Evolutionary conservation across 148 eudicot species (phyloP), one percentile per base, ranked within the genome.

Genomic region (Arbutus unedo): DNA sequence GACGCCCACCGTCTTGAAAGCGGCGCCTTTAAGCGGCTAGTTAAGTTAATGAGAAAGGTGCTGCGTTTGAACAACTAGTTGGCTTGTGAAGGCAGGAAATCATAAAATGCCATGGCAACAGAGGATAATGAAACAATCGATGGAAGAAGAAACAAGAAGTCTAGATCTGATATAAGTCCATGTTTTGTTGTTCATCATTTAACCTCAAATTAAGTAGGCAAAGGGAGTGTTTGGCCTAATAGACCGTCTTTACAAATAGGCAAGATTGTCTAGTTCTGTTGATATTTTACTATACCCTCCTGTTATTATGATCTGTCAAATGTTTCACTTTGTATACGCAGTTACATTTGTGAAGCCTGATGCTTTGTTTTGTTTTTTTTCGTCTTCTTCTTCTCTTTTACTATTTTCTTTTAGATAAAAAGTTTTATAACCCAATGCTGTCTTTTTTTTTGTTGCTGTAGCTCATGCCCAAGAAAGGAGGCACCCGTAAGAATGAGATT

Each of bases 401-500:
- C 9, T 73, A 18, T 74, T 44, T 79, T 60, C 66, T 19, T 57
- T 72, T 56, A 55, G 64, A 48, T 25, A 54, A 51, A 47, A 45
- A 66, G 44, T 57, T 81, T 8, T 81, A 57, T 41, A 44, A 73
- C 23, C 6, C 67, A 44, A 48, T 47, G 38, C 45, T 74, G 19
- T 45, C 41, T 48, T 79, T 48, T 79, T 55, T 21, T 66, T 38
- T 23, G 0, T 84, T 55, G 16, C 13, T 88, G 91, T 87, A 95
- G 97, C 88, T 89, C 85, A 85, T 87, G 84, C 96, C 92, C 31
- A 95, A 91, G 87, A 89, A 89, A 82, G 91, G 88, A 53, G 96
- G 98, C 44, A 92, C 96, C 60, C 94, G 96, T 15, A 92, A 81
- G 85, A 95, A 84, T 66, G 96, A 95, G 85, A 88, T 95, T 68